Evolutionary conservation across 2,329 filamentous ascomycete genomes (phyloP).

Genomic region (Beauveria brongniartii): DNA sequence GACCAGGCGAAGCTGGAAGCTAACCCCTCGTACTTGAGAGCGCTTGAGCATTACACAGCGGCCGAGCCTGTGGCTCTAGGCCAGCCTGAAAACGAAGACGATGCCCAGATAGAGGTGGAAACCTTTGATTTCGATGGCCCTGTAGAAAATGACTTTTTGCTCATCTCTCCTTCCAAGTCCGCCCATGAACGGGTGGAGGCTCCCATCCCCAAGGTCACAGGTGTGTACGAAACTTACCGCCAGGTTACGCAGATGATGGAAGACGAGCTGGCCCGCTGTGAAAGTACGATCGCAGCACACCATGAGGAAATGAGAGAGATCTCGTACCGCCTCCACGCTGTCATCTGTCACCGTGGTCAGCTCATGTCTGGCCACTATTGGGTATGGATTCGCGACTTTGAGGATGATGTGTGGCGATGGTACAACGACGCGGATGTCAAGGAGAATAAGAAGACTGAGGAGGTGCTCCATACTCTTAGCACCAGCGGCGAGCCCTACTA

Average conservation of each 20-base stretch:
- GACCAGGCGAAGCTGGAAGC: constrained; percentile 21
- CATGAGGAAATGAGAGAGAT: constrained; percentile 50
- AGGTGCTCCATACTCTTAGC: constrained; percentile 62
- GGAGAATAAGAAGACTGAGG: constrained; percentile 53
- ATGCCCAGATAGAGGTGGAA: constrained; percentile 17
- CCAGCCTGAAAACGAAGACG: constrained; percentile 3
- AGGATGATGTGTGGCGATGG: constrained; percentile 73
- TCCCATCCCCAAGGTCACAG: constrained; percentile 11
- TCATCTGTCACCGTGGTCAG: constrained; percentile 81
- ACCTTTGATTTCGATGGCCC: constrained; percentile 32
- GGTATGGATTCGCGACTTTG: constrained; percentile 92
- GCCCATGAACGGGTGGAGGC: background rate
- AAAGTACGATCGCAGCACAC: constrained; percentile 20
- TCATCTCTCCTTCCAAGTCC: constrained; percentile 17
- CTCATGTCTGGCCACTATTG: constrained; percentile 82
- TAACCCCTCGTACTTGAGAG: constrained; percentile 19
- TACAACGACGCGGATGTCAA: constrained; percentile 87
- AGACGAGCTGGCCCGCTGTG: constrained; percentile 28
- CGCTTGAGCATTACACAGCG: constrained; percentile 19
- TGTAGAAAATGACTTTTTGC: constrained; percentile 28
- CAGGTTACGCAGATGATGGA: constrained; percentile 36
- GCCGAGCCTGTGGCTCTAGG: background rate
- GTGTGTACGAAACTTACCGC: constrained; percentile 17
- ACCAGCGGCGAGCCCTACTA: constrained; percentile 72
- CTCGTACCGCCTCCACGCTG: constrained; percentile 77